Percentiles rank a stretch among this genome's conserved stretches.
These are phyloP conservation scores for Paramecium octaurelia DNA, from an alignment of 73 alveolate genomes.

Conservation along the genomic window DNA sequence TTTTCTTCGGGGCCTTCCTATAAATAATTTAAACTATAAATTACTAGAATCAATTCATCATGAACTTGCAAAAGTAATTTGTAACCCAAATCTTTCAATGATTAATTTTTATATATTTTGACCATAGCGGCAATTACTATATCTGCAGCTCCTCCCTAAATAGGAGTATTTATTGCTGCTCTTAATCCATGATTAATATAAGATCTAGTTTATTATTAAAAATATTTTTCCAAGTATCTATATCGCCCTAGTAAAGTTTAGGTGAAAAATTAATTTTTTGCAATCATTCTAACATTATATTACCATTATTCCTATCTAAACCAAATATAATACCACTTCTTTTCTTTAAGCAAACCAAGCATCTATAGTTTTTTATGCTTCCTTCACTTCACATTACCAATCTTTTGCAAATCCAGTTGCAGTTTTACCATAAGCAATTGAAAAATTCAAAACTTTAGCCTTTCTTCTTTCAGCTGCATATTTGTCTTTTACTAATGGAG, in stretches of 20 bases:
- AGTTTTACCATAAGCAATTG: slow-evolving; percentile 95
- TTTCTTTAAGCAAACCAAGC: slow-evolving; percentile 90
- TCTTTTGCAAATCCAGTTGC: slow-evolving; percentile 89
- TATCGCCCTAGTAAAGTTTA: slow-evolving; percentile 84
- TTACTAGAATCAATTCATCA: slow-evolving; percentile 88
- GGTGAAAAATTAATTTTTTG: slow-evolving; percentile 68
- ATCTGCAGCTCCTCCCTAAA: slow-evolving; percentile 98
- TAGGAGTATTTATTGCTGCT: slow-evolving; percentile 90
- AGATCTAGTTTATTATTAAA: slow-evolving; percentile 36
- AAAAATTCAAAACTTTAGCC: slow-evolving; percentile 92
- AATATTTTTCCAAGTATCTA: slow-evolving; percentile 71
- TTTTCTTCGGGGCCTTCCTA: slow-evolving; percentile 90
- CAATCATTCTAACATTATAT: slow-evolving; percentile 63
- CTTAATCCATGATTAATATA: slow-evolving; percentile 74
- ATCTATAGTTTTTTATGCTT: slow-evolving; percentile 81
- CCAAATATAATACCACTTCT: slow-evolving; percentile 67
- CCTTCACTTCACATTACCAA: slow-evolving; percentile 80
- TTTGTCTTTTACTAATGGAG: slow-evolving; percentile 82
- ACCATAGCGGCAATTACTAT: slow-evolving; percentile 96
- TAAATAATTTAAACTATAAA: neutral
- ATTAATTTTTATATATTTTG: slow-evolving; percentile 45
- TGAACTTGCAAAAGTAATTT: slow-evolving; percentile 81
- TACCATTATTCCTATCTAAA: slow-evolving; percentile 70
- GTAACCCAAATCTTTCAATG: slow-evolving; percentile 60
- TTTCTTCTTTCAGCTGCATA: slow-evolving; percentile 86